Percentiles rank a stretch among this genome's conserved stretches.
Conservation (phyloP, 2,329 filamentous ascomycete species). For the Apiospora rasikravindrae region DNA sequence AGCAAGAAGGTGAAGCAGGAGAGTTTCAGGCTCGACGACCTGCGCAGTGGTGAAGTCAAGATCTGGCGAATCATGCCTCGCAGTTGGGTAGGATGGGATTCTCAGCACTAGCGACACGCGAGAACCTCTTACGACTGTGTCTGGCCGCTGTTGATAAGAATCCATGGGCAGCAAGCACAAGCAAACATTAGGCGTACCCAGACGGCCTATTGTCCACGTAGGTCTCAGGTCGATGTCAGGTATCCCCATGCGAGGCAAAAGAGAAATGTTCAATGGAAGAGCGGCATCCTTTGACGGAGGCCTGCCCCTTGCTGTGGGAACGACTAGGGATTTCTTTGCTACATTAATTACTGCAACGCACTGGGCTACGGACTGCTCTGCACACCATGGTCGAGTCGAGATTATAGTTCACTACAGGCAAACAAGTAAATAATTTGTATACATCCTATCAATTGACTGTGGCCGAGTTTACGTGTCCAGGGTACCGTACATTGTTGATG, state of each 20-base stretch:
- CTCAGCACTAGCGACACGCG: conserved; percentile 23
- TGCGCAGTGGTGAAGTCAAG: conserved; percentile 92
- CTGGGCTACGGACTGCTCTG: neutral
- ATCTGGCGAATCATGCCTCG: conserved; percentile 96
- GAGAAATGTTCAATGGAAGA: neutral
- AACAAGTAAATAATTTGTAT: conserved; percentile 12
- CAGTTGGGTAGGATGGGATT: conserved; percentile 87
- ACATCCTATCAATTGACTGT: neutral
- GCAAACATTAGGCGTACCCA: neutral
- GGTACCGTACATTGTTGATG: neutral
- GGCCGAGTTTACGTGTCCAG: neutral
- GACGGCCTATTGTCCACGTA: neutral
- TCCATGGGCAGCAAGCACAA: neutral
- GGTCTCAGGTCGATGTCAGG: neutral
- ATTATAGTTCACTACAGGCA: conserved; percentile 13
- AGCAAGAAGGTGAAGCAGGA: conserved; percentile 92
- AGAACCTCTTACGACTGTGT: conserved; percentile 20
- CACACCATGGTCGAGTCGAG: neutral
- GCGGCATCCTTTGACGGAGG: neutral
- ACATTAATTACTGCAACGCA: conserved; percentile 11
- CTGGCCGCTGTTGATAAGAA: conserved; percentile 22
- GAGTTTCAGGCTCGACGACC: conserved; percentile 90
- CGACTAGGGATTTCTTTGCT: conserved; percentile 6
- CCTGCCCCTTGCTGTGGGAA: neutral
- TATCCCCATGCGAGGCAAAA: neutral